Evolutionary conservation across 441 rosid genomes (phyloP).

Genomic region (Bruguiera hainesii): DNA sequence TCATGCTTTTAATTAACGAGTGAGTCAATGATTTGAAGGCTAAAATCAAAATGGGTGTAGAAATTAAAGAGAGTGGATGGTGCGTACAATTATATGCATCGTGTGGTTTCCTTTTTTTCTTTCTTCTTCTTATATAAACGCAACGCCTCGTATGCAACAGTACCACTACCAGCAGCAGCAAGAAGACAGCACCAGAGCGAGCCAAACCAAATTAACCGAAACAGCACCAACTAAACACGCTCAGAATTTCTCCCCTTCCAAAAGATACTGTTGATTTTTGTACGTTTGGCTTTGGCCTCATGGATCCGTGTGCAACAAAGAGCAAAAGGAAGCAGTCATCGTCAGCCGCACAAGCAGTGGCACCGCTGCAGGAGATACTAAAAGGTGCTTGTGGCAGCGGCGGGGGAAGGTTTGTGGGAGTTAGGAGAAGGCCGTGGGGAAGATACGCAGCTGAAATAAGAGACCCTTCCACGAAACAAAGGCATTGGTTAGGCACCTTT

Average conservation of each 20-base stretch:
- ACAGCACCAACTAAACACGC: not conserved
- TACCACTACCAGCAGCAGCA: not conserved
- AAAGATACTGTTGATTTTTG: too few species aligned
- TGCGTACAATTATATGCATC: too few species aligned
- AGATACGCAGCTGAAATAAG: slow-evolving; percentile 83
- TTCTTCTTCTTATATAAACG: slow-evolving; percentile 12
- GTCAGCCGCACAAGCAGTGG: slow-evolving; percentile 11
- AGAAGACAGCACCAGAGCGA: not conserved
- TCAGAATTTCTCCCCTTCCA: slow-evolving; percentile 6
- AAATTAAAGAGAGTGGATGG: too few species aligned
- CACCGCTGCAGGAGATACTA: not conserved
- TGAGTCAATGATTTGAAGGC: too few species aligned
- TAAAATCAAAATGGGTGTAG: too few species aligned
- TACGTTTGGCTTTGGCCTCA: slow-evolving; percentile 13
- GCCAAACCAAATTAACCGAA: not conserved
- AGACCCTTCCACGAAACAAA: slow-evolving; percentile 78
- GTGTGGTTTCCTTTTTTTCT: too few species aligned
- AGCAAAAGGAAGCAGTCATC: slow-evolving; percentile 44
- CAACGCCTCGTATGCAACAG: slow-evolving; percentile 6
- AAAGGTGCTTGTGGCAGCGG: not conserved
- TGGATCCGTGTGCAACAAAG: slow-evolving; percentile 49
- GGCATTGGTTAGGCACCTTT: slow-evolving; percentile 87
- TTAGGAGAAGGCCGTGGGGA: slow-evolving; percentile 85
- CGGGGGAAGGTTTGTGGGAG: slow-evolving; percentile 60
- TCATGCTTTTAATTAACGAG: too few species aligned